phyloP scores from a whole-genome alignment of 805 yeast species.

The Candida insectalens region DNA sequence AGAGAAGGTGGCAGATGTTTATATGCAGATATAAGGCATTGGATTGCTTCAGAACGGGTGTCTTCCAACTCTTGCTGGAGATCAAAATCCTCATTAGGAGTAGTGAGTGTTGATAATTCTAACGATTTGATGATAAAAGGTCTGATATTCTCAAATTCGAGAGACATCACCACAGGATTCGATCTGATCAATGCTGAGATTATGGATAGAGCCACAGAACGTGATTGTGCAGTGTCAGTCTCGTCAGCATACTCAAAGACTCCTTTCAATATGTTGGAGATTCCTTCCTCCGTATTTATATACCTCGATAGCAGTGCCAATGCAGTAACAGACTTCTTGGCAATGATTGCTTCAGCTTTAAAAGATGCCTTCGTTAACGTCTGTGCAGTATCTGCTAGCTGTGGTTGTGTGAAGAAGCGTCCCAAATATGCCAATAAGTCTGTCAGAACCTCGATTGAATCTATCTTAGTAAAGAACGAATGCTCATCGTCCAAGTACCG shows the following conservation, averaged over 20 bases:
- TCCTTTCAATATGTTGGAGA: constrained; percentile 11
- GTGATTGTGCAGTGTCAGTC: background rate
- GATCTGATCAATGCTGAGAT: constrained; percentile 16
- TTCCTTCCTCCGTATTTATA: constrained; percentile 11
- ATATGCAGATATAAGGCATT: constrained; percentile 29
- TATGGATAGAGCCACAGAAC: background rate
- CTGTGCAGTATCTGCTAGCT: constrained; percentile 14
- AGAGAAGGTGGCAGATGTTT: constrained; percentile 28
- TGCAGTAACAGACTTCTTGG: constrained; percentile 34
- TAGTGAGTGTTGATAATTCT: constrained; percentile 11
- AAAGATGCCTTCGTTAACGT: constrained; percentile 28
- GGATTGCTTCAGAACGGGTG: constrained; percentile 40
- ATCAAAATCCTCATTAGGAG: constrained; percentile 25
- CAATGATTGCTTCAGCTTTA: constrained; percentile 32
- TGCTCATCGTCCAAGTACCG: constrained; percentile 16
- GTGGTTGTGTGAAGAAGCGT: constrained; percentile 14
- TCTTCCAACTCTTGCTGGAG: constrained; percentile 21
- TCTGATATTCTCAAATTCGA: constrained; percentile 7
- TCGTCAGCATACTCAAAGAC: background rate
- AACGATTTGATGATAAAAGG: constrained; percentile 8
- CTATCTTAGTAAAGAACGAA: constrained; percentile 28
- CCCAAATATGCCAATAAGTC: constrained; percentile 43
- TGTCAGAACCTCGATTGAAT: constrained; percentile 49
- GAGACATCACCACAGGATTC: constrained; percentile 16
- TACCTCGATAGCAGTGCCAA: constrained; percentile 25